phyloP scores from a whole-genome alignment of 1,284 basidiomycete species.

The Microbotryum silenes-acaulis region DNA sequence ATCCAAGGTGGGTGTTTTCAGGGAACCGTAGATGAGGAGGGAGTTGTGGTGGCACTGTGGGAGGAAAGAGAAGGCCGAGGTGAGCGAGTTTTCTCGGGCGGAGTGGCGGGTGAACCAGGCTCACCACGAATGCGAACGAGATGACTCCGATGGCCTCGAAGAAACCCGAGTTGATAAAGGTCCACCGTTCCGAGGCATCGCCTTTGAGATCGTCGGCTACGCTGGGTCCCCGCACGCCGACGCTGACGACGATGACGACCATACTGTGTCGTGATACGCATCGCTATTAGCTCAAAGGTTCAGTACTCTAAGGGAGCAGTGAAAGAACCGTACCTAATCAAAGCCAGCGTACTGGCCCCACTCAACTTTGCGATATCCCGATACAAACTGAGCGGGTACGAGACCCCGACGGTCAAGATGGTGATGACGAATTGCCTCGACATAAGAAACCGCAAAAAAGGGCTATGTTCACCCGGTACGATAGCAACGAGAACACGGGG shows the following conservation, averaged over 20 bases:
- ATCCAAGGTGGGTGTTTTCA: constrained; percentile 87
- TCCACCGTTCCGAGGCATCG: constrained; percentile 51
- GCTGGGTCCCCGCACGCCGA: constrained; percentile 75
- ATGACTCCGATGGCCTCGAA: constrained; percentile 94
- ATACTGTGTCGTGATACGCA: constrained; percentile 60
- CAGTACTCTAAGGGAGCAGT: not conserved
- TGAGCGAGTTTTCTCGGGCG: not conserved
- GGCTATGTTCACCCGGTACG: constrained; percentile 69
- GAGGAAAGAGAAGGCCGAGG: no score
- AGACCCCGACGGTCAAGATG: constrained; percentile 65
- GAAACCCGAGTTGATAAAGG: constrained; percentile 64
- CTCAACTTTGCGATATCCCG: constrained; percentile 96
- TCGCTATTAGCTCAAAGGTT: not conserved
- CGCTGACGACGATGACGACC: constrained; percentile 83
- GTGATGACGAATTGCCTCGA: constrained; percentile 83
- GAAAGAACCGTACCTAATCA: constrained; percentile 38
- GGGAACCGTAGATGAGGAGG: constrained; percentile 83
- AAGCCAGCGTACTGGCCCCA: constrained; percentile 70
- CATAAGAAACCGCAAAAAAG: constrained; percentile 65
- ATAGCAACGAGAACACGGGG: constrained; percentile 84
- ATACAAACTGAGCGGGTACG: constrained; percentile 90
- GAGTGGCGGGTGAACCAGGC: not conserved
- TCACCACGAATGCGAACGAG: constrained; percentile 67
- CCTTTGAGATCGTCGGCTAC: constrained; percentile 74
- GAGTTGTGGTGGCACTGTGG: constrained; percentile 31